Evolutionary conservation across 805 yeast genomes (phyloP), one percentile per base, ranked within the genome.

Genomic region (Spathaspora hagerdaliae): DNA sequence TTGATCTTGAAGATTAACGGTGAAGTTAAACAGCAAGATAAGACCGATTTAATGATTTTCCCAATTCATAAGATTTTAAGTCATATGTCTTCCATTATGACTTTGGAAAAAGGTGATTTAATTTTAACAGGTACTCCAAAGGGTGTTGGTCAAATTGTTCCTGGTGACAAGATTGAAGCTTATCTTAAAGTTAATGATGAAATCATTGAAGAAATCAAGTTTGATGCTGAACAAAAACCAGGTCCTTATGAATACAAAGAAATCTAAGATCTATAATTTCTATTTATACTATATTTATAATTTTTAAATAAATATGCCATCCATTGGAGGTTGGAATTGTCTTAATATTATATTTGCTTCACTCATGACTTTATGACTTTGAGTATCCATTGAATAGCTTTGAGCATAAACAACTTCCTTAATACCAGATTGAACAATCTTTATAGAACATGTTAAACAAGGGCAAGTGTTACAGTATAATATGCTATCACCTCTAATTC

Each of bases 401-500:
- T 87, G 95, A 7, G 96, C 87, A 58, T 92, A 94, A 3, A 94
- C 96, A 7, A 94, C 99, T 61, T 91, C 97, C 12, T 71, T 75
- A 38, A 94, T 83, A 1, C 99, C 99, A 52, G 85, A 75, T 65
- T 94, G 99, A 7, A 90, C 96, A 43, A 94, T 92, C 66, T 94
- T 94, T 36, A 94, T 89, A 5, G 96, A 83, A 61, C 99, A 94
- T 0, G 99, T 94, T 48, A 94, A 71, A 61, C 99, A 94, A 0
- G 99, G 99, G 58, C 99, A 87, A 0, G 99, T 94, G 63, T 94
- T 94, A 67, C 99, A 94, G 61, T 94, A 94, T 46, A 90, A 65
- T 0, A 81, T 82, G 7, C 87, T 82, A 15, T 54, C 58, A 9
- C 65, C 65, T 13, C 59, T 51, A 9, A 88, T 77, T 45, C 98